Evolutionary conservation across 2,329 filamentous ascomycete species (phyloP), one percentile per base, ranked within the genome.

Genomic region (Hypomyces perniciosus): DNA sequence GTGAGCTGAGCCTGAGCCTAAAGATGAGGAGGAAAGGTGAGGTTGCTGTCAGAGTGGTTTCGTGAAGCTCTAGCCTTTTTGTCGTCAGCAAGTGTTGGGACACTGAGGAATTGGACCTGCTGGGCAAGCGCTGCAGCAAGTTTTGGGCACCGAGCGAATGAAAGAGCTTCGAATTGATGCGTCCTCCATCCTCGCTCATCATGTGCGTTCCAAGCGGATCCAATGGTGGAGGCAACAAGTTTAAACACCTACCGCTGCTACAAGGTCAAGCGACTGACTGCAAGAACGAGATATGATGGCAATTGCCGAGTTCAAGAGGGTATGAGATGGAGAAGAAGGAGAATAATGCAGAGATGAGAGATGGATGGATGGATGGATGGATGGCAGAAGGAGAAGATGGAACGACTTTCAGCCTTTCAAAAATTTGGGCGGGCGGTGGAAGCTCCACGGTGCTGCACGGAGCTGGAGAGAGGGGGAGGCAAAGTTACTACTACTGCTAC

Each of bases 1-100:
- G 54, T 69, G 65, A 58, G 58, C 59, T 61, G 59, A 55, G 56
- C 59, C 51, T 56, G 20, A 53, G 52, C 51, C 50, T 55, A 49
- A 58, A 54, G 53, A 58, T 56, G 57, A 57, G 54, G 53, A 56
- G 51, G 33, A 42, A 31, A 45, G 35, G 42, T 41, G 37, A 30
- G 6, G 35, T 37, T 30, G 33, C 10, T 41, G 9, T 35, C 33
- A 34, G 48, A 13, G 30, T 28, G 46, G 35, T 26, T 35, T 13
- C 35, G 40, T 33, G 46, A 44, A 48, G 29, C 49, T 46, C 43
- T 48, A 33, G 52, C 39, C 50, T 48, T 41, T 48, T 40, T 41
- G 40, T 31, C 33, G 52, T 56, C 46, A 56, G 54, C 52, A 48
- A 41, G 33, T 44, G 47, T 50, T 45, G 47, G 29, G 40, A 44